Percentiles rank a stretch among this genome's conserved stretches.
These are phyloP conservation scores for Neocucurbitaria cava DNA, from an alignment of 2,329 filamentous ascomycete species.

Conservation along the genomic window DNA sequence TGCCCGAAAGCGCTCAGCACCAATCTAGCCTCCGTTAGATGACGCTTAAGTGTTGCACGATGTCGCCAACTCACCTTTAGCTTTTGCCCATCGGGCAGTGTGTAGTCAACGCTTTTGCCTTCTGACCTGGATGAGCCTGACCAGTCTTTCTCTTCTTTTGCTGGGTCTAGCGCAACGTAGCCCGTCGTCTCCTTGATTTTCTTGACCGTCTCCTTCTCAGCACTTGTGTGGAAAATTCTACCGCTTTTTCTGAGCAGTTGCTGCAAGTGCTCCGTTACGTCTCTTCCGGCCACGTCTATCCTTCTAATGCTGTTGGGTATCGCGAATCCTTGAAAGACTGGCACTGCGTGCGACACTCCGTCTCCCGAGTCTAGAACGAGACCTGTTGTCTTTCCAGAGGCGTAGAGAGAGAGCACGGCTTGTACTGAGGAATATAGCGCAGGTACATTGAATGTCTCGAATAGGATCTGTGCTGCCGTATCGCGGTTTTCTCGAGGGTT, in stretches of 20 bases:
- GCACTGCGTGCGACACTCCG: constrained; percentile 95
- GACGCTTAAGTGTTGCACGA: constrained; percentile 4
- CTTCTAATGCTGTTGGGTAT: constrained; percentile 94
- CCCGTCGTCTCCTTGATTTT: constrained; percentile 95
- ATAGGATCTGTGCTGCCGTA: constrained; percentile 94
- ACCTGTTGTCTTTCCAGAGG: constrained; percentile 92
- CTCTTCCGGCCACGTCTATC: constrained; percentile 94
- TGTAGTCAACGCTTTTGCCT: constrained; percentile 83
- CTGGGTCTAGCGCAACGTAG: constrained; percentile 89
- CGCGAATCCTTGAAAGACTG: constrained; percentile 96
- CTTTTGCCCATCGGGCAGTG: constrained; percentile 89
- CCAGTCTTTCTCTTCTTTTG: constrained; percentile 97
- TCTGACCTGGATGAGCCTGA: constrained; percentile 76
- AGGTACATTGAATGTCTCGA: constrained; percentile 98
- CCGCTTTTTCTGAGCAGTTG: constrained; percentile 88
- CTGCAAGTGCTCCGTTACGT: constrained; percentile 96
- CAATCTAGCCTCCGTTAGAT: constrained; percentile 66
- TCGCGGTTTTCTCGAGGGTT: constrained; percentile 97
- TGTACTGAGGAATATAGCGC: constrained; percentile 97
- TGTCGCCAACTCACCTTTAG: constrained; percentile 71
- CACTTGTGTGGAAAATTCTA: constrained; percentile 95
- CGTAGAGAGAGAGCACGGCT: constrained; percentile 93
- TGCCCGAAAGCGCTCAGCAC: constrained; percentile 91
- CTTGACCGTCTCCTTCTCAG: constrained; percentile 98
- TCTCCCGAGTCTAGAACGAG: constrained; percentile 96